A percentile compares a stretch with the other conserved stretches of the same genome.
These are phyloP conservation scores for Artemisia tridentata DNA, from an alignment of 129 eudicot genomes.

Conservation along the genomic window DNA sequence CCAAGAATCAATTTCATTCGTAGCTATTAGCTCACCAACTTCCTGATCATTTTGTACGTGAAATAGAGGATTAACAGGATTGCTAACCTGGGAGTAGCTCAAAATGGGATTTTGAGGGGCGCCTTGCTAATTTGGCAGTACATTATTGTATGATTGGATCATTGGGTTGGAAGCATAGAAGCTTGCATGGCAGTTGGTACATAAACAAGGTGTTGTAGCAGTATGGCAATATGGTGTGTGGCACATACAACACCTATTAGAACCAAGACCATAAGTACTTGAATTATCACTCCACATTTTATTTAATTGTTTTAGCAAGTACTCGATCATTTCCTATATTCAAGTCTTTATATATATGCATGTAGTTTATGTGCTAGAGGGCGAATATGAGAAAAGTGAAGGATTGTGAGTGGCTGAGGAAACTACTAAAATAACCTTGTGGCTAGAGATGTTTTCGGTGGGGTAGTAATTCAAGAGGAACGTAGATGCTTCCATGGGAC, in stretches of 20 bases:
- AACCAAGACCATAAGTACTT: neutral
- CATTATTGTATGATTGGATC: constrained; percentile 19
- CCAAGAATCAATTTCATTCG: constrained; percentile 28
- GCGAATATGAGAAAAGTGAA: constrained; percentile 22
- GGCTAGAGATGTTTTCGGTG: constrained; percentile 6
- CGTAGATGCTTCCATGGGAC: constrained; percentile 14
- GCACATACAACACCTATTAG: constrained; percentile 15
- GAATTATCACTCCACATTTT: constrained; percentile 28
- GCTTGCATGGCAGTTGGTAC: constrained; percentile 20
- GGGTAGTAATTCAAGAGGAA: constrained; percentile 1
- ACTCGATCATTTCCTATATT: constrained; percentile 1
- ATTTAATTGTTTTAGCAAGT: constrained; percentile 9
- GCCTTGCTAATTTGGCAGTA: constrained; percentile 17
- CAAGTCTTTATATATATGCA: constrained; percentile 27
- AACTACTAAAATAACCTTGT: constrained; percentile 20
- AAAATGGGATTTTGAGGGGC: constrained; percentile 21
- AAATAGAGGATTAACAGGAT: constrained; percentile 18
- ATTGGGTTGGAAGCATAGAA: constrained; percentile 12
- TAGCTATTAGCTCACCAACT: constrained; percentile 17
- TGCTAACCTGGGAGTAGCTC: constrained; percentile 14
- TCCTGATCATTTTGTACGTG: constrained; percentile 12
- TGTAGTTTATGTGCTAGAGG: constrained; percentile 19
- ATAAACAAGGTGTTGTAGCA: constrained; percentile 18
- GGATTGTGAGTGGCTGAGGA: constrained; percentile 29
- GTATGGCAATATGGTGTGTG: constrained; percentile 5